Evolutionary conservation across 1,284 basidiomycete species (phyloP), one percentile per base, ranked within the genome.

Genomic region (Fomitopsis palustris): DNA sequence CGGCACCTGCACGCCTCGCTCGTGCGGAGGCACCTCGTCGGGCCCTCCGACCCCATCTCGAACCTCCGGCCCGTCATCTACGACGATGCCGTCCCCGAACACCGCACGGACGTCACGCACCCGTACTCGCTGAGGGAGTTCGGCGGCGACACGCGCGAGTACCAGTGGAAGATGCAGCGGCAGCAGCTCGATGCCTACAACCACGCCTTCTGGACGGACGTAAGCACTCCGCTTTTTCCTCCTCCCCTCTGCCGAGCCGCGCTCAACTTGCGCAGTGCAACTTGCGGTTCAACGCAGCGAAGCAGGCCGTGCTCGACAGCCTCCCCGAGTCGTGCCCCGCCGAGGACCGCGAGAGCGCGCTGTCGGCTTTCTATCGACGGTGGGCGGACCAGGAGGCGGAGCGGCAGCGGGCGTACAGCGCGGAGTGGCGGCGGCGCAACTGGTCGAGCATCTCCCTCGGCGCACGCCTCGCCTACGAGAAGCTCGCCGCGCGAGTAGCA

Each of bases 81-180:
- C 74, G 83, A 86, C 65, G 82, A 88, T 65, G 76, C 71, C 49
- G 74, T 73, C 12, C 70, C 74, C 6, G 70, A 69, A 14, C 64
- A 58, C 2, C 55, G 65, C 14, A 61, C 66, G 5, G 56, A 60
- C 38, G 61, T 59, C 29, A 71, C 71, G 47, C 90, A 92, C 70
- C 89, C 89, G 4, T 92, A 92, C 72, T 90, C 89, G 27, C 81
- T 91, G 55, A 71, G 76, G 59, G 89, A 92, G 70, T 91, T 91
- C 71, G 73, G 76, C 52, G 69, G 72, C 27, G 68, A 72, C 69
- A 63, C 74, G 72, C 61, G 73, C 76, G 85, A 89, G 57, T 79
- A 91, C 54, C 87, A 88, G 67, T 88, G 81, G 77, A 85, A 83
- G 61, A 73, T 91, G 55, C 82, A 86, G 59, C 77, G 85, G 59